Conservation (phyloP, 1,284 basidiomycete species). For the Boletus semigastroideus region DNA sequence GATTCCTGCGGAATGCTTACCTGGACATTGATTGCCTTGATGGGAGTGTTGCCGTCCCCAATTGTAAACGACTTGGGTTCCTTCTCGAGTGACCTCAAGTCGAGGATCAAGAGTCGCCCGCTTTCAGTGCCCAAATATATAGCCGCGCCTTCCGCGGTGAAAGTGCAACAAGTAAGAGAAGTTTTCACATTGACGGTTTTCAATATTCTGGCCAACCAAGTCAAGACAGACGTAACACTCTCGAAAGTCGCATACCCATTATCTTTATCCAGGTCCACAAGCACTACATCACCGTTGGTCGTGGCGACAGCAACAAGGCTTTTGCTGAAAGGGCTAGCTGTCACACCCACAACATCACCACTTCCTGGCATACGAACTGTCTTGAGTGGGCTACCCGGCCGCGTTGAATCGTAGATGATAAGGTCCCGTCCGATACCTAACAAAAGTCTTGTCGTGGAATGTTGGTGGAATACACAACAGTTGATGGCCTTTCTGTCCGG, state of each 20-base stretch:
- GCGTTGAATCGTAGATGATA: slow-evolving; percentile 60
- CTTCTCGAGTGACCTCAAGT: slow-evolving; percentile 63
- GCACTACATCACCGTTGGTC: slow-evolving; percentile 49
- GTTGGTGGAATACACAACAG: slow-evolving; percentile 58
- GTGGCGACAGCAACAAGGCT: slow-evolving; percentile 60
- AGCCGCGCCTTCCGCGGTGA: slow-evolving; percentile 65
- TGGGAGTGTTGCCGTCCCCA: slow-evolving; percentile 44
- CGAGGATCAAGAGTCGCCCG: slow-evolving; percentile 60
- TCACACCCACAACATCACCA: slow-evolving; percentile 48
- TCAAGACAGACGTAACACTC: neutral
- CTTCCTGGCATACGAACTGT: slow-evolving; percentile 48
- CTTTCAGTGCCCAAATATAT: slow-evolving; percentile 63
- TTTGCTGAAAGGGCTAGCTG: slow-evolving; percentile 72
- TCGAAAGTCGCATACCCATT: slow-evolving; percentile 49
- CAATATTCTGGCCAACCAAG: slow-evolving; percentile 45
- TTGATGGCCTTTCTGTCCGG: slow-evolving; percentile 39
- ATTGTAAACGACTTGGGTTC: slow-evolving; percentile 52
- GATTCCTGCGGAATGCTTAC: slow-evolving; percentile 34
- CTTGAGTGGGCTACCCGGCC: slow-evolving; percentile 55
- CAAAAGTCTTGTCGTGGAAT: slow-evolving; percentile 56
- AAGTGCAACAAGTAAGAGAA: slow-evolving; percentile 54
- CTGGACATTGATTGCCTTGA: slow-evolving; percentile 57
- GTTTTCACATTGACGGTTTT: slow-evolving; percentile 52
- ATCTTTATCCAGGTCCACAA: slow-evolving; percentile 73
- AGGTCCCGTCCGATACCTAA: slow-evolving; percentile 54